Evolutionary conservation across 257 asterid species (phyloP).

Genomic region (Penstemon eatonii): DNA sequence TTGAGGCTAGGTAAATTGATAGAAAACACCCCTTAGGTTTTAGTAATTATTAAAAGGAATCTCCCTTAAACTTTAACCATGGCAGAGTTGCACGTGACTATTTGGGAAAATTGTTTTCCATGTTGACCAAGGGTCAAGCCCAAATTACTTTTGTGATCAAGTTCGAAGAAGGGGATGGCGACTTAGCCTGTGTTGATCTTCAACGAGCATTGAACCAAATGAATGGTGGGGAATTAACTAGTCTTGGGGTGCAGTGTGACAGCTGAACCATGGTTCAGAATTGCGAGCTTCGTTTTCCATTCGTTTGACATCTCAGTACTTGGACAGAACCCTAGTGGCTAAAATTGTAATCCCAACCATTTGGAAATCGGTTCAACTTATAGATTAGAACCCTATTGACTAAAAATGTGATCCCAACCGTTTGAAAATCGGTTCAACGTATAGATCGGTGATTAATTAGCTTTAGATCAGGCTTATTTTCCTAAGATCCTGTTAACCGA

Average conservation of each 20-base stretch:
- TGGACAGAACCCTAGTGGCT: too few relatives aligned
- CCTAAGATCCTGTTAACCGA: neutral
- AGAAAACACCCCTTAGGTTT: too few relatives aligned
- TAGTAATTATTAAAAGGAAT: too few relatives aligned
- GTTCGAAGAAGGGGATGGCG: conserved; percentile 69
- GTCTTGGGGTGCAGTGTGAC: conserved; percentile 85
- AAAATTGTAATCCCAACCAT: conserved; percentile 41
- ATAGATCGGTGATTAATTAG: conserved; percentile 48
- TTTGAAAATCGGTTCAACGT: too few relatives aligned
- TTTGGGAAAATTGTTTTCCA: conserved; percentile 52
- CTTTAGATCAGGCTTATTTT: conserved; percentile 24
- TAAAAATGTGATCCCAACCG: too few relatives aligned
- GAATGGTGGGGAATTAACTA: conserved; percentile 65
- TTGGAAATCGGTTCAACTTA: conserved; percentile 70
- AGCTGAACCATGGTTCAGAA: conserved; percentile 42
- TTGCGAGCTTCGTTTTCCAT: conserved; percentile 60
- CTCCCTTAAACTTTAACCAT: too few relatives aligned
- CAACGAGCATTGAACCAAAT: conserved; percentile 29
- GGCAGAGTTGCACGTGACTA: conserved; percentile 62
- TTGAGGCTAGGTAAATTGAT: too few relatives aligned
- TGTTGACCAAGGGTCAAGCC: conserved; percentile 65
- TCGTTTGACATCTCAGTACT: conserved; percentile 28
- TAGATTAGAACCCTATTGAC: conserved; percentile 15
- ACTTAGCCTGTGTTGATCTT: conserved; percentile 51
- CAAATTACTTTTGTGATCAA: conserved; percentile 54